Evolutionary conservation across 257 asterid species (phyloP).

Genomic region (Petrea volubilis): DNA sequence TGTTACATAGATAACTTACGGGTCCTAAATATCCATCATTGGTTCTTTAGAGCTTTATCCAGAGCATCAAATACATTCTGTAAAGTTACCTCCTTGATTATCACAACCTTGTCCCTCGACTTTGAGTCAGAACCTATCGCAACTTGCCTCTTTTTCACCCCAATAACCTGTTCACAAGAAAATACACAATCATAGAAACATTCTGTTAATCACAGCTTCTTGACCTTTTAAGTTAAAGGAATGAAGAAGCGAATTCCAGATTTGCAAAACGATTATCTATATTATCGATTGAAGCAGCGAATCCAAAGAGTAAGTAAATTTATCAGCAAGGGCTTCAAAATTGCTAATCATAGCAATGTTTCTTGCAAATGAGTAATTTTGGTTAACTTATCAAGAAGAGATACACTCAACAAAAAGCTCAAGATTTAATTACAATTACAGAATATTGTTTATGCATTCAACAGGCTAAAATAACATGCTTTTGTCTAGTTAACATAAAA

Average conservation of each 20-base stretch:
- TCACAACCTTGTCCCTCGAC: constrained; percentile 86
- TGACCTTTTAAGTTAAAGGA: not conserved
- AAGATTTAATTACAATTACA: not conserved
- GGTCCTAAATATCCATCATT: constrained; percentile 27
- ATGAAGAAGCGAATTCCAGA: not conserved
- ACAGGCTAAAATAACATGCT: not conserved
- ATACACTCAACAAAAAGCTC: not conserved
- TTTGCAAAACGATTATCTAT: not conserved
- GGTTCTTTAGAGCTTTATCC: constrained; percentile 44
- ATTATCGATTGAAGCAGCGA: not conserved
- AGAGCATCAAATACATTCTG: constrained; percentile 69
- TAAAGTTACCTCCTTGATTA: constrained; percentile 72
- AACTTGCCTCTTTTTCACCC: constrained; percentile 80
- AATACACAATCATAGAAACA: not conserved
- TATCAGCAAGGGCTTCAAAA: not conserved
- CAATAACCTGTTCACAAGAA: constrained; percentile 60
- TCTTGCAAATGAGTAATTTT: not conserved
- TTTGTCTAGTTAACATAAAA: not conserved
- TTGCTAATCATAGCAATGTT: not conserved
- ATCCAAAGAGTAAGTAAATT: not conserved
- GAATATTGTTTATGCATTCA: not conserved
- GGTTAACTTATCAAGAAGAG: not conserved
- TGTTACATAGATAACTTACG: not conserved
- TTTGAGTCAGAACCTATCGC: constrained; percentile 78
- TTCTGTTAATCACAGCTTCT: constrained; percentile 5